Conservation (phyloP, 345 rosid genomes). For the Heritiera littoralis region DNA sequence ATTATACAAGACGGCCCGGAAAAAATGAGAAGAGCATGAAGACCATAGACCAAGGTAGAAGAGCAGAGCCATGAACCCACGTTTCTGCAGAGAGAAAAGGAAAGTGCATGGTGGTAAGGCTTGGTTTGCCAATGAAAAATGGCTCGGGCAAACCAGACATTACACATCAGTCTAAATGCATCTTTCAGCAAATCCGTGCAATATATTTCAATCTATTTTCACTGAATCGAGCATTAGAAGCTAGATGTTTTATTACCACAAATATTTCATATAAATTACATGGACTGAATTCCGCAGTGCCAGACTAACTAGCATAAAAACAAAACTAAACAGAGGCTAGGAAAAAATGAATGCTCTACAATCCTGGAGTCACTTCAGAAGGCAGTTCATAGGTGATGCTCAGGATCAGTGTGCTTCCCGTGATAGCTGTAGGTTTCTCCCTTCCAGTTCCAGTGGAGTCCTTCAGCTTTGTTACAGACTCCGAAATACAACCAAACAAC, state of each 20-base stretch:
- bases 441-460: constrained; percentile 67
- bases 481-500: constrained; percentile 44
- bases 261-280: constrained; percentile 25
- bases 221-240: background rate
- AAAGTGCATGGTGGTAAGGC: background rate
- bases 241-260: constrained; percentile 23
- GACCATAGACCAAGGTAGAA: background rate
- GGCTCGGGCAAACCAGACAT: background rate
- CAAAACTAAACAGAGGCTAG: constrained; percentile 41
- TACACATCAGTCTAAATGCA: background rate
- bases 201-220: background rate
- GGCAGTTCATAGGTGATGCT: constrained; percentile 20
- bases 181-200: background rate
- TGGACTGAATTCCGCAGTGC: constrained; percentile 18
- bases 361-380: constrained; percentile 20
- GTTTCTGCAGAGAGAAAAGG: background rate
- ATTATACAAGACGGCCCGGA: background rate
- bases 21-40: background rate
- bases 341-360: constrained; percentile 33
- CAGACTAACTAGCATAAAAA: constrained; percentile 27
- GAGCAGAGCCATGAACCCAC: background rate
- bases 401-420: constrained; percentile 36
- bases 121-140: background rate
- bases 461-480: constrained; percentile 83
- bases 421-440: constrained; percentile 93